A percentile compares a stretch with the other conserved stretches of the same genome.
Evolutionary conservation across 805 yeast species (phyloP).

Genomic region (Lipomyces starkeyi): DNA sequence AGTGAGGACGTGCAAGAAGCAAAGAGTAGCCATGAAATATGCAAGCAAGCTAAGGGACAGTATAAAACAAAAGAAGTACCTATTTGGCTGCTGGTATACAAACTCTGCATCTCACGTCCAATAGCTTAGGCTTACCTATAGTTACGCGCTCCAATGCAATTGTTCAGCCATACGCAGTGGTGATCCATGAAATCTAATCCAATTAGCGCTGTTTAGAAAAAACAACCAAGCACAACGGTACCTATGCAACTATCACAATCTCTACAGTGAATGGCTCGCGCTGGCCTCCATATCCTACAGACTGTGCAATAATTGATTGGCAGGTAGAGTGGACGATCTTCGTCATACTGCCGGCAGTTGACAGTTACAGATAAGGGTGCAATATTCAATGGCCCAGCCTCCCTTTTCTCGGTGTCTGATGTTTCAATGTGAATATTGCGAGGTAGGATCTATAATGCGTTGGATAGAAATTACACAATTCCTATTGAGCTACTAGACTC

Average conservation of each 20-base stretch:
- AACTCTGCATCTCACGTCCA: no score
- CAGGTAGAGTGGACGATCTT: not conserved
- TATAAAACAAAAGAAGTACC: constrained; percentile 13
- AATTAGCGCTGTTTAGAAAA: not conserved
- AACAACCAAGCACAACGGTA: not conserved
- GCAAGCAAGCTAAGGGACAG: constrained; percentile 6
- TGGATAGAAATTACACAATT: not conserved
- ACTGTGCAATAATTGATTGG: constrained; percentile 20
- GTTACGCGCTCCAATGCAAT: constrained; percentile 22
- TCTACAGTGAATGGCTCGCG: constrained; percentile 23
- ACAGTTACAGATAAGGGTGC: constrained; percentile 5
- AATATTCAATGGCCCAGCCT: not conserved
- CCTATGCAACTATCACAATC: constrained; percentile 21
- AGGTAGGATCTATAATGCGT: not conserved
- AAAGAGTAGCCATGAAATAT: not conserved
- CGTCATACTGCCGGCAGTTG: constrained; percentile 6
- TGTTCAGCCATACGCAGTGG: constrained; percentile 25
- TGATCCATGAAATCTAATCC: constrained; percentile 20
- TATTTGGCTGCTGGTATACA: not conserved
- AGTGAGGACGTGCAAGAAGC: constrained; percentile 9
- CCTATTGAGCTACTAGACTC: not conserved
- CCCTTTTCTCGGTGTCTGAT: not conserved
- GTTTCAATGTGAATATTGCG: constrained; percentile 4
- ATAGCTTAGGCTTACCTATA: constrained; percentile 8
- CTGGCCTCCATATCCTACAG: constrained; percentile 25